Evolutionary conservation across 2,329 filamentous ascomycete genomes (phyloP).

Genomic region (Rutstroemia sp.): DNA sequence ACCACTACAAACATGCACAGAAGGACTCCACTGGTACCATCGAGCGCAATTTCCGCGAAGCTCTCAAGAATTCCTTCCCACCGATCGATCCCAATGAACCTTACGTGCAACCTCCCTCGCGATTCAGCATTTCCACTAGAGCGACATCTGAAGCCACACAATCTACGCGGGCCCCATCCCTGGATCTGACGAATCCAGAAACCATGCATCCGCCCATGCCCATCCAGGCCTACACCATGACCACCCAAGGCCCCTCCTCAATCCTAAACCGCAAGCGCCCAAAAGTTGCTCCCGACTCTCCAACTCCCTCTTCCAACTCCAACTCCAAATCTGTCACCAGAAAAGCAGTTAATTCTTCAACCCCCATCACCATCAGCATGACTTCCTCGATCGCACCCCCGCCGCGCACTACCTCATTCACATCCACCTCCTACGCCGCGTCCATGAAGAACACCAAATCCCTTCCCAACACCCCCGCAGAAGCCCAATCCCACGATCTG

Average conservation of each 20-base stretch:
- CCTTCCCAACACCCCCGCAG: slow-evolving; percentile 52
- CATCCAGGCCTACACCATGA: background rate
- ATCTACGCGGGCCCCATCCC: slow-evolving; percentile 22
- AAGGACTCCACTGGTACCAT: slow-evolving; percentile 18
- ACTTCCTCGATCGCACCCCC: slow-evolving; percentile 7
- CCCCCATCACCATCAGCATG: slow-evolving; percentile 27
- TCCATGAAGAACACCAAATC: slow-evolving; percentile 44
- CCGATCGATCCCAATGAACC: slow-evolving; percentile 13
- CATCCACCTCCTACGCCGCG: slow-evolving; percentile 7
- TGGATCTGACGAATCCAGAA: background rate
- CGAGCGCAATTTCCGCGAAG: slow-evolving; percentile 24
- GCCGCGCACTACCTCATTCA: background rate
- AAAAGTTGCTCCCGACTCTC: slow-evolving; percentile 10
- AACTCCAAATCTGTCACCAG: slow-evolving; percentile 15
- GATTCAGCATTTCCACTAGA: slow-evolving; percentile 29
- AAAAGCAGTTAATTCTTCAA: slow-evolving; percentile 22
- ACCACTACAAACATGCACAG: slow-evolving; percentile 4
- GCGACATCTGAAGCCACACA: slow-evolving; percentile 23
- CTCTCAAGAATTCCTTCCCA: slow-evolving; percentile 17
- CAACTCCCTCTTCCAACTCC: slow-evolving; percentile 5
- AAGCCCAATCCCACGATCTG: slow-evolving; percentile 53
- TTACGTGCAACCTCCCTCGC: slow-evolving; percentile 26
- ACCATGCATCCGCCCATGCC: slow-evolving; percentile 8
- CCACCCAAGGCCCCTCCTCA: slow-evolving; percentile 12
- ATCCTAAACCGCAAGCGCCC: slow-evolving; percentile 27